These are phyloP conservation scores for Claviceps arundinis DNA, from an alignment of 2,329 filamentous ascomycete genomes.

Conservation along the genomic window DNA sequence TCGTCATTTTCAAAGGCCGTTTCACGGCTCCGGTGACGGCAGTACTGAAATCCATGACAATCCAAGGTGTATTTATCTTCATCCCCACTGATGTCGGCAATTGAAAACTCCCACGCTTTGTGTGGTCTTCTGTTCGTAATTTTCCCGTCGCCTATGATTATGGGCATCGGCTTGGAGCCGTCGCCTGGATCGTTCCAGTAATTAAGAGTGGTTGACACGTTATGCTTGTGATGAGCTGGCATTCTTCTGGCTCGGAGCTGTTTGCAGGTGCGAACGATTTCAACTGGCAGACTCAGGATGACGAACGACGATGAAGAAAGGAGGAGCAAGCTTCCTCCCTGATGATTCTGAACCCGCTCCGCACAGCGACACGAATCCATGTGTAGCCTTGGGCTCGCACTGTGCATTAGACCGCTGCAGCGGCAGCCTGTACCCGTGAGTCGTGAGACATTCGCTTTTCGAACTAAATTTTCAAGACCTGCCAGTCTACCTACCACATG, in stretches of 20 bases:
- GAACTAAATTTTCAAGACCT: too few species aligned
- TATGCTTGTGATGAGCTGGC: background rate
- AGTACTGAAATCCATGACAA: constrained; percentile 27
- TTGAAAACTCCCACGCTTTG: constrained; percentile 30
- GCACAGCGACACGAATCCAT: too few species aligned
- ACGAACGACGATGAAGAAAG: too few species aligned
- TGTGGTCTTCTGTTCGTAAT: constrained; percentile 19
- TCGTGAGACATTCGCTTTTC: too few species aligned
- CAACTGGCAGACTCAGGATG: too few species aligned
- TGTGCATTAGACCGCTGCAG: too few species aligned
- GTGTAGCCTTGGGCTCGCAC: too few species aligned
- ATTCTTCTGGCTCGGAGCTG: background rate
- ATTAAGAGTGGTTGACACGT: constrained; percentile 25
- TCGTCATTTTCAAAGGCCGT: constrained; percentile 37
- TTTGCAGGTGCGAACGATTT: background rate
- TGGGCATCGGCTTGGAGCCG: constrained; percentile 25
- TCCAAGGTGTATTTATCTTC: constrained; percentile 28
- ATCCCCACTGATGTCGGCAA: constrained; percentile 25
- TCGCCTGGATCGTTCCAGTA: constrained; percentile 29
- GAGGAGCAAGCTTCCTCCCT: too few species aligned
- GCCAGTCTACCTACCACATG: too few species aligned
- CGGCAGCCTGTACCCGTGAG: too few species aligned
- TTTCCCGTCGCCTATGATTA: constrained; percentile 16
- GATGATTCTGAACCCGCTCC: too few species aligned
- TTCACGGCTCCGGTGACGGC: constrained; percentile 17